Conservation (phyloP, 139 green algal species). For the Coccomyxa sp. region DNA sequence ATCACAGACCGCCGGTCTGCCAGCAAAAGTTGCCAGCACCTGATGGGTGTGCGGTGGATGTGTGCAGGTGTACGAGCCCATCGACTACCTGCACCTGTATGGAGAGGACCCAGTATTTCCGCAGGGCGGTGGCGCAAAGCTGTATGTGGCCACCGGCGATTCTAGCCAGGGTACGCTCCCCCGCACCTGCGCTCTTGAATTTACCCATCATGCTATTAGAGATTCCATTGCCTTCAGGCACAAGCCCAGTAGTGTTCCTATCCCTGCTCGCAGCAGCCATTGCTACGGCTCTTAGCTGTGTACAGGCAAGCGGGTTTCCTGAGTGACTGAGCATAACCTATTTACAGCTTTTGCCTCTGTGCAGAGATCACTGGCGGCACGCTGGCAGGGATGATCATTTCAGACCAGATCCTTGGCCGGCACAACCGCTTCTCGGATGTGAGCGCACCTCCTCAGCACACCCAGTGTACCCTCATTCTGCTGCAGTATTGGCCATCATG, state of each 20-base stretch:
- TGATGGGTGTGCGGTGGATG: too few relatives aligned
- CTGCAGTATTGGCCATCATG: too few relatives aligned
- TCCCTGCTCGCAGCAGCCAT: too few relatives aligned
- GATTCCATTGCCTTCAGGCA: too few relatives aligned
- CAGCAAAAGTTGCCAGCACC: too few relatives aligned
- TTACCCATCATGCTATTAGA: background rate
- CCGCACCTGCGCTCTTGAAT: background rate
- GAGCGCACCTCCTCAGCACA: background rate
- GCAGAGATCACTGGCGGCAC: slow-evolving; percentile 61
- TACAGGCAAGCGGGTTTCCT: too few relatives aligned
- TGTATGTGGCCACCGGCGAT: slow-evolving; percentile 69
- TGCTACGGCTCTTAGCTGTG: too few relatives aligned
- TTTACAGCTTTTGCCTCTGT: background rate
- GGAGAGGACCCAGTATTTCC: slow-evolving; percentile 20
- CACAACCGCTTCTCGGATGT: slow-evolving; percentile 25
- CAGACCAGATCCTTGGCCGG: slow-evolving; percentile 43
- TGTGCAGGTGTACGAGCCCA: slow-evolving; percentile 56
- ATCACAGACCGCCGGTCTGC: too few relatives aligned
- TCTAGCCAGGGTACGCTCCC: slow-evolving; percentile 26
- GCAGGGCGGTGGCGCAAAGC: background rate
- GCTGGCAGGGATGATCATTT: slow-evolving; percentile 44
- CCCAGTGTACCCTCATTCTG: too few relatives aligned
- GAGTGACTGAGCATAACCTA: too few relatives aligned
- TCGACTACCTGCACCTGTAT: slow-evolving; percentile 56
- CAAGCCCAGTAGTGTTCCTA: too few relatives aligned